phyloP scores from a whole-genome alignment of 257 asterid genomes.

The Solanum appendiculatum region DNA sequence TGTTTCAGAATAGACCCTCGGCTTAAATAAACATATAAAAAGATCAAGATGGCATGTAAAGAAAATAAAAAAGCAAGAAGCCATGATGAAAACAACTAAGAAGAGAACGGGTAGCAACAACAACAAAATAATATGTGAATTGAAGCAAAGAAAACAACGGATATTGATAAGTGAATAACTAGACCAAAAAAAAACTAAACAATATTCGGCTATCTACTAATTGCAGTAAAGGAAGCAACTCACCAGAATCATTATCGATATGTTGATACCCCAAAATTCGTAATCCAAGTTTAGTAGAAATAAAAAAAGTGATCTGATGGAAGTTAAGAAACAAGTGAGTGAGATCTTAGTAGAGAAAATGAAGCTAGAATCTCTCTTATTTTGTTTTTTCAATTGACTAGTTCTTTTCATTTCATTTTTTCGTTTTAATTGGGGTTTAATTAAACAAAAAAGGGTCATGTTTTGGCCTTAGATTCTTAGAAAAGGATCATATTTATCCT shows the following conservation, averaged over 20 bases:
- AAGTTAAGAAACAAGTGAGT: neutral
- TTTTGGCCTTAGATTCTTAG: too few species aligned
- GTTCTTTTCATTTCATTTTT: neutral
- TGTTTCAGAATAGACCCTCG: neutral
- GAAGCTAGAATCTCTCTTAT: neutral
- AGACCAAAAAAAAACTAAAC: too few species aligned
- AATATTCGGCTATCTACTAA: neutral
- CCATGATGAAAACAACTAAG: neutral
- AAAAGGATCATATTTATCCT: too few species aligned
- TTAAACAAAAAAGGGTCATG: too few species aligned
- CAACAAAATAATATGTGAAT: neutral
- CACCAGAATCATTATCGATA: too few species aligned
- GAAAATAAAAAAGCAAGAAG: neutral
- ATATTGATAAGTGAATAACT: neutral
- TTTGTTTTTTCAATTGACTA: neutral
- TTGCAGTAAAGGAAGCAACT: too few species aligned
- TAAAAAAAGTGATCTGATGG: too few species aligned
- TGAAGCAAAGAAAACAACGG: neutral
- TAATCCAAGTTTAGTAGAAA: too few species aligned
- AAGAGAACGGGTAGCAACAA: neutral
- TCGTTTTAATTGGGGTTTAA: neutral
- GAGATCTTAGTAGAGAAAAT: neutral
- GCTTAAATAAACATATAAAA: too few species aligned
- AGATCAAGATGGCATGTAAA: neutral
- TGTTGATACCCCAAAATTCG: too few species aligned